Percentiles rank a stretch among this genome's conserved stretches.
Conservation (phyloP, 2,329 filamentous ascomycete species). For the Aspergillus floridensis region DNA sequence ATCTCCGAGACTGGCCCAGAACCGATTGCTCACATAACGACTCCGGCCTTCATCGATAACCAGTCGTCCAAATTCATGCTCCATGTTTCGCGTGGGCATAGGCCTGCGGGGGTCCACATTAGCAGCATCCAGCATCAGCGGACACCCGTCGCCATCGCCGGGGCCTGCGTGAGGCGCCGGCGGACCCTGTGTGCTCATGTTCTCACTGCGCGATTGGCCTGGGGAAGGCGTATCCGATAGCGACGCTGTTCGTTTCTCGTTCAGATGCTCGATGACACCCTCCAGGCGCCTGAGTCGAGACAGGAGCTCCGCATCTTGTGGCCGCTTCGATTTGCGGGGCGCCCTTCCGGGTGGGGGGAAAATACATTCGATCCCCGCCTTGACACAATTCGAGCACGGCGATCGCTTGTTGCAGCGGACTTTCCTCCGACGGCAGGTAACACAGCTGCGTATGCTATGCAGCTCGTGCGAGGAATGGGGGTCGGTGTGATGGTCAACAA, state of each 20-base stretch:
- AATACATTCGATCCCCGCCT: constrained; percentile 57
- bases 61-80: constrained; percentile 55
- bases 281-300: constrained; percentile 58
- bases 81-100: constrained; percentile 24
- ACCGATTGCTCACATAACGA: constrained; percentile 61
- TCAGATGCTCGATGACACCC: constrained; percentile 59
- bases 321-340: constrained; percentile 57
- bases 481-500: background rate
- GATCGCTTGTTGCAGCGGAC: constrained; percentile 50
- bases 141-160: constrained; percentile 11
- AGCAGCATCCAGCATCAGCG: constrained; percentile 5
- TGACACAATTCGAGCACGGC: constrained; percentile 49
- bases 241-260: constrained; percentile 39
- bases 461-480: constrained; percentile 18
- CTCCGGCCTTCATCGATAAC: constrained; percentile 60
- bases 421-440: constrained; percentile 48
- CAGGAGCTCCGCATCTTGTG: constrained; percentile 59
- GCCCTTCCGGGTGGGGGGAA: constrained; percentile 62
- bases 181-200: background rate
- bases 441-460: constrained; percentile 43
- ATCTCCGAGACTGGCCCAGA: constrained; percentile 61
- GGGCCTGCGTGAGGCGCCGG: background rate
- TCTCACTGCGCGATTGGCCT: constrained; percentile 9
- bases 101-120: constrained; percentile 22
- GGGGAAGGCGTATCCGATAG: constrained; percentile 8